A percentile compares a stretch with the other conserved stretches of the same genome.
These are phyloP conservation scores for Rhodotorula mucilaginosa DNA, from an alignment of 1,284 basidiomycete species.

Conservation along the genomic window DNA sequence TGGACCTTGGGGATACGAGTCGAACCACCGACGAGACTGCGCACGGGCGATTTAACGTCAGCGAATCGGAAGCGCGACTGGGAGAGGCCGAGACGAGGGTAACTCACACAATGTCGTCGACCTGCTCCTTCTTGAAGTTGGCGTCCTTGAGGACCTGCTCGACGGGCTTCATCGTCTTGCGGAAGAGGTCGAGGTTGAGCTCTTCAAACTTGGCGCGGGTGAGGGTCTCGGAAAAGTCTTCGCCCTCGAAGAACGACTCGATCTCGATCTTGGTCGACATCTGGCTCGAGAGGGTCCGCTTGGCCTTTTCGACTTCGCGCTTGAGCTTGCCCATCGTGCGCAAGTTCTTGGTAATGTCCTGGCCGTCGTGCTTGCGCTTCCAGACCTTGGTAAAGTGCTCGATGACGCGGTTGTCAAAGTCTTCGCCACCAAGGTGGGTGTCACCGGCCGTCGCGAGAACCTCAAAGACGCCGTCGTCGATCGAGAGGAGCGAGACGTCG, in stretches of 20 bases:
- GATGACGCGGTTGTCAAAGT: slow-evolving; percentile 96
- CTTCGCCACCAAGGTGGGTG: slow-evolving; percentile 98
- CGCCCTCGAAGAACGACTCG: slow-evolving; percentile 85
- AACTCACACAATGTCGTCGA: slow-evolving; percentile 69
- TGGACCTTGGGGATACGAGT: slow-evolving; percentile 99
- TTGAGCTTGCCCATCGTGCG: slow-evolving; percentile 94
- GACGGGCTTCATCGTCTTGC: slow-evolving; percentile 98
- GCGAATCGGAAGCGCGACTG: too few species aligned
- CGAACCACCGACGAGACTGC: slow-evolving; percentile 86
- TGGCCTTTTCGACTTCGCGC: slow-evolving; percentile 98
- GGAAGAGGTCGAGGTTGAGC: slow-evolving; percentile 97
- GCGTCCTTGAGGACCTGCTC: slow-evolving; percentile 98
- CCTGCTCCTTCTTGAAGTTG: slow-evolving; percentile 93
- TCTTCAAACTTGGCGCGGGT: slow-evolving; percentile 99
- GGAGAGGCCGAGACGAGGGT: too few species aligned
- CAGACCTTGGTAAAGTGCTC: slow-evolving; percentile 88
- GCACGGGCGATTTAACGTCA: slow-evolving; percentile 8
- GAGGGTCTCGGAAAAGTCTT: slow-evolving; percentile 94
- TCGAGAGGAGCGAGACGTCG: slow-evolving; percentile 95
- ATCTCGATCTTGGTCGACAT: slow-evolving; percentile 71
- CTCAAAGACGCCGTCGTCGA: slow-evolving; percentile 94
- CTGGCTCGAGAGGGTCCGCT: slow-evolving; percentile 86
- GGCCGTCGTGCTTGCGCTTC: slow-evolving; percentile 80
- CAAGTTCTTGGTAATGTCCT: slow-evolving; percentile 66
- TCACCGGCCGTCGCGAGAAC: slow-evolving; percentile 97